Conservation (phyloP, 1,284 basidiomycete species). For the Malassezia arunalokei region DNA sequence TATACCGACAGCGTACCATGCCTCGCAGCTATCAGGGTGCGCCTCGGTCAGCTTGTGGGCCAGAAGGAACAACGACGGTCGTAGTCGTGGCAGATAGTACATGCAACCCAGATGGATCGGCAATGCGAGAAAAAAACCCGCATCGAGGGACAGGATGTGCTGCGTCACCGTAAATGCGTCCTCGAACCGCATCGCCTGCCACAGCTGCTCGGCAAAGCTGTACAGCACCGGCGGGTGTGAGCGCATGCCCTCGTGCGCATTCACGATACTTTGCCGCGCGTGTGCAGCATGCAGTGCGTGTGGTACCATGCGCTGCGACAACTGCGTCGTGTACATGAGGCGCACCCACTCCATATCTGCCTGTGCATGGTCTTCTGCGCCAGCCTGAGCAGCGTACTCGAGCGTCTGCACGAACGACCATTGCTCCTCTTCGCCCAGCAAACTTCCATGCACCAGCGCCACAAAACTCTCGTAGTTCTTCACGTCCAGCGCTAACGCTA, state of each 20-base stretch:
- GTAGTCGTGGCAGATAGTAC: constrained; percentile 79
- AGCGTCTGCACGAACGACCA: constrained; percentile 87
- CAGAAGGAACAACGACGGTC: constrained; percentile 82
- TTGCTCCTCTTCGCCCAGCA: constrained; percentile 48
- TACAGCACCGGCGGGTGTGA: constrained; percentile 86
- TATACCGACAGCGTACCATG: constrained; percentile 96
- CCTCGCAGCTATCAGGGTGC: constrained; percentile 78
- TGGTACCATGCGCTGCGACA: constrained; percentile 58
- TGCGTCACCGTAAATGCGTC: constrained; percentile 78
- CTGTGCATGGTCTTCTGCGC: constrained; percentile 48
- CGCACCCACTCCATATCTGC: constrained; percentile 80
- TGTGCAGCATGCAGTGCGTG: constrained; percentile 10
- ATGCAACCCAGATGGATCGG: constrained; percentile 93
- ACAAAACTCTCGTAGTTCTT: constrained; percentile 95
- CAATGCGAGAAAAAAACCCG: constrained; percentile 50
- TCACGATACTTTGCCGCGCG: constrained; percentile 56
- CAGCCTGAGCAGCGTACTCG: constrained; percentile 62
- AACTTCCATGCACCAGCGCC: constrained; percentile 73
- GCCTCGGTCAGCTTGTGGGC: constrained; percentile 83
- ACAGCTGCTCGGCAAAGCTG: constrained; percentile 81
- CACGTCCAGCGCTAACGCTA: constrained; percentile 82
- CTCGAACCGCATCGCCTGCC: constrained; percentile 74
- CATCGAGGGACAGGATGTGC: constrained; percentile 28
- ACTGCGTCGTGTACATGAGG: constrained; percentile 76
- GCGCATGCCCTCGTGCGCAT: constrained; percentile 52